These are phyloP conservation scores for Trichoderma gracile DNA, from an alignment of 2,329 filamentous ascomycete genomes.

Conservation along the genomic window DNA sequence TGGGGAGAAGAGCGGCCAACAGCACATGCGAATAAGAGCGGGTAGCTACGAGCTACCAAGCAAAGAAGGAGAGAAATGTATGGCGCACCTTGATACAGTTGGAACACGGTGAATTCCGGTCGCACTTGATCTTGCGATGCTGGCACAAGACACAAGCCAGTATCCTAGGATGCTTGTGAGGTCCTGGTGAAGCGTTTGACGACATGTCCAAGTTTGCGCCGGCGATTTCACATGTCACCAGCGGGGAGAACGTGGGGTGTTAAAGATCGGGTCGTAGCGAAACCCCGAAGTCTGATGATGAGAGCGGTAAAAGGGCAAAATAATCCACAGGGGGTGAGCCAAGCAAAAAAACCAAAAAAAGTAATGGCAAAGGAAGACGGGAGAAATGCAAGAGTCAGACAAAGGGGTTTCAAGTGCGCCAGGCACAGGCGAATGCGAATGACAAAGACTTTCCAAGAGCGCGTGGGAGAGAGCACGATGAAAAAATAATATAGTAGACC, in stretches of 20 bases:
- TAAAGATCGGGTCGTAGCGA: conserved; percentile 2
- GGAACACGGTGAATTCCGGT: conserved; percentile 59
- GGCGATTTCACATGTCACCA: conserved; percentile 37
- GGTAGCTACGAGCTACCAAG: conserved; percentile 7
- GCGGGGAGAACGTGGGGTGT: conserved; percentile 26
- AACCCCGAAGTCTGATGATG: conserved; percentile 14
- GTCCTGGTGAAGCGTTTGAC: conserved; percentile 31
- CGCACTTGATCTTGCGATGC: conserved; percentile 64
- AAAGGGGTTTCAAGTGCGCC: conserved; percentile 12
- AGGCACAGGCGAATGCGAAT: conserved; percentile 4
- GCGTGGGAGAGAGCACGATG: not conserved
- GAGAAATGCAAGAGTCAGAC: not conserved
- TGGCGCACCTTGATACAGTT: conserved; percentile 59
- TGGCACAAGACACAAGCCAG: conserved; percentile 60
- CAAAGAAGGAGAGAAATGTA: conserved; percentile 23
- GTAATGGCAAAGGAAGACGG: not conserved
- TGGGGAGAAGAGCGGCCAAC: not conserved
- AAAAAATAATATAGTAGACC: not conserved
- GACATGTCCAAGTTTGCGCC: conserved; percentile 37
- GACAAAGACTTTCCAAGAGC: conserved; percentile 2
- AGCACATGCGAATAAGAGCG: not conserved
- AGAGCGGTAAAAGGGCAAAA: conserved; percentile 9
- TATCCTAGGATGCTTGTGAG: conserved; percentile 48
- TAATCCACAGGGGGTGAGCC: not conserved
- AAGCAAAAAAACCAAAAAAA: too few relatives aligned